Evolutionary conservation across 192 early-diverging fungal genomes (phyloP).

Genomic region (Coemansia biformis): DNA sequence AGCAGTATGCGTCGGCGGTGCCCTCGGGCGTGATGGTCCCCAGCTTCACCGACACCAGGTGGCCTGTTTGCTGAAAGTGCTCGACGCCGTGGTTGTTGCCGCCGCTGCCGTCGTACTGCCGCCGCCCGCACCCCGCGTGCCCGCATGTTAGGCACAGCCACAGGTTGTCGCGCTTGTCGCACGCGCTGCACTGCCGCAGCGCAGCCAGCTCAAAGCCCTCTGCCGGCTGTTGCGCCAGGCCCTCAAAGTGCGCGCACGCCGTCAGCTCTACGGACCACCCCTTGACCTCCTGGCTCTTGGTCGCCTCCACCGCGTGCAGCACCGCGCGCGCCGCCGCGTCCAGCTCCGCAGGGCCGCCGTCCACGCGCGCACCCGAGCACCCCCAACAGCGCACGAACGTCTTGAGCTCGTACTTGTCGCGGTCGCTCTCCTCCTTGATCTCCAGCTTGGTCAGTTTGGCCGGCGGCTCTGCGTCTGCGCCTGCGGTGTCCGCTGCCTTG

Average conservation of each 20-base stretch:
- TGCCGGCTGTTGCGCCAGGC: conserved; percentile 60
- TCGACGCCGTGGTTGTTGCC: conserved; percentile 90
- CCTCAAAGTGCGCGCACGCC: conserved; percentile 73
- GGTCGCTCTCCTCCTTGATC: conserved; percentile 70
- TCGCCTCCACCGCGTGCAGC: conserved; percentile 72
- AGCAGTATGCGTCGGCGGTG: conserved; percentile 68
- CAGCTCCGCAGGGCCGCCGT: conserved; percentile 44
- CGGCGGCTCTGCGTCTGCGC: conserved; percentile 26
- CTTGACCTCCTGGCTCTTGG: conserved; percentile 81
- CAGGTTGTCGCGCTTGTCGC: conserved; percentile 86
- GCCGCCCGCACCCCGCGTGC: conserved; percentile 87
- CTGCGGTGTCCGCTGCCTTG: conserved; percentile 23
- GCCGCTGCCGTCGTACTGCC: conserved; percentile 85
- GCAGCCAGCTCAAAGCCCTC: conserved; percentile 17
- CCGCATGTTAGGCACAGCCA: conserved; percentile 96
- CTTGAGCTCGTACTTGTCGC: conserved; percentile 69
- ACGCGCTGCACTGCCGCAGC: conserved; percentile 50
- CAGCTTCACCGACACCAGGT: conserved; percentile 82
- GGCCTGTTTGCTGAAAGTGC: conserved; percentile 77
- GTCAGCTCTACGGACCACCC: conserved; percentile 87
- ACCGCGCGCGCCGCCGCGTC: conserved; percentile 49
- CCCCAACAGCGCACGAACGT: conserved; percentile 76
- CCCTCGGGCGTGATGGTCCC: conserved; percentile 98
- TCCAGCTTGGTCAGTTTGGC: conserved; percentile 90
- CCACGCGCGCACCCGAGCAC: conserved; percentile 58